Evolutionary conservation across 345 rosid genomes (phyloP).

Genomic region (Gossypium arboreum): DNA sequence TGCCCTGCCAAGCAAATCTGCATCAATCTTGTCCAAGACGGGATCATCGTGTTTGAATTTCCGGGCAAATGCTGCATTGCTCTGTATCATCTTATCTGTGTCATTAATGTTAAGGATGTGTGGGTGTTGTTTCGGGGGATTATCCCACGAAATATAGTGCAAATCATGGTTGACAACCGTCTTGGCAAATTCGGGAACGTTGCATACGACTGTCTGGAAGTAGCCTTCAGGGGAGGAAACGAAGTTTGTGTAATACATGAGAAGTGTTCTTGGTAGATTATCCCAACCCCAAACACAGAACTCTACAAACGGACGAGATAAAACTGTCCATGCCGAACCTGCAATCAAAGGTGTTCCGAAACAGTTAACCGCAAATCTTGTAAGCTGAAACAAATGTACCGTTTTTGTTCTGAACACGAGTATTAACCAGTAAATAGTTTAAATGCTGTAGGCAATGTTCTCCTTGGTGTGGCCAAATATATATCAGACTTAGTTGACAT

Average conservation of each 20-base stretch:
- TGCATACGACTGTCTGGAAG: conserved; percentile 93
- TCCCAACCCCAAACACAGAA: conserved; percentile 99
- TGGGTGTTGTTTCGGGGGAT: conserved; percentile 89
- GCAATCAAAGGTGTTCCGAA: conserved; percentile 20
- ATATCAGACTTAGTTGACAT: conserved; percentile 61
- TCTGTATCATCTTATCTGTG: conserved; percentile 50
- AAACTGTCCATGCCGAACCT: conserved; percentile 99
- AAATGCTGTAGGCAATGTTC: conserved; percentile 84
- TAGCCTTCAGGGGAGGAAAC: conserved; percentile 96
- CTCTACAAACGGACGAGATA: conserved; percentile 81
- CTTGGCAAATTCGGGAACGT: conserved; percentile 62
- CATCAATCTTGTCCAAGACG: conserved; percentile 66
- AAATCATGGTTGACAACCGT: conserved; percentile 86
- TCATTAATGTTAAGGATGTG: conserved; percentile 70
- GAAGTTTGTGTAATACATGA: conserved; percentile 92
- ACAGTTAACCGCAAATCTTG: not conserved
- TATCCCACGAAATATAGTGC: conserved; percentile 96
- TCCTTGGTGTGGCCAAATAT: conserved; percentile 68
- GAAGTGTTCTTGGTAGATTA: conserved; percentile 78
- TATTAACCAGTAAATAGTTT: conserved; percentile 77
- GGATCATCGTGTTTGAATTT: conserved; percentile 58
- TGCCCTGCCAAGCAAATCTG: conserved; percentile 56
- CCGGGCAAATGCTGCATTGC: conserved; percentile 87
- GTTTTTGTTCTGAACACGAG: not conserved
- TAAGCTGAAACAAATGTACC: not conserved